Evolutionary conservation across 768 basidiomycete genomes (phyloP).

Genomic region (Tylopilus sp.): DNA sequence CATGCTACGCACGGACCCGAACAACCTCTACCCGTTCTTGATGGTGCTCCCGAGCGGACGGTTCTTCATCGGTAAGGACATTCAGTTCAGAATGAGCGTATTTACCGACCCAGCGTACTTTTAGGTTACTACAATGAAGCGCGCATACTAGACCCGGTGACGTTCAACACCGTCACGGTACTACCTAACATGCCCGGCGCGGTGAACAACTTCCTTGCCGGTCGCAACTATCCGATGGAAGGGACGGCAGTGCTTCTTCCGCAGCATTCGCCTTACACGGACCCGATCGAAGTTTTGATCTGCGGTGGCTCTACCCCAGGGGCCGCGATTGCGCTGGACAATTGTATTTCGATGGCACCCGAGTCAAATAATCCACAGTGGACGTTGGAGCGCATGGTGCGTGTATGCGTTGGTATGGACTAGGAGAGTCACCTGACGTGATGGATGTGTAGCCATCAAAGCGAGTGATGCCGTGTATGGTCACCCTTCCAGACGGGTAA

Average conservation of each 20-base stretch:
- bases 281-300: slow-evolving; percentile 62
- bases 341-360: slow-evolving; percentile 67
- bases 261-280: slow-evolving; percentile 68
- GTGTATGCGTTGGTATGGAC: slow-evolving; percentile 16
- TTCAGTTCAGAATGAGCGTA: not conserved
- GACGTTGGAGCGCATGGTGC: slow-evolving; percentile 76
- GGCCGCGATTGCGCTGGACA: slow-evolving; percentile 51
- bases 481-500: slow-evolving; percentile 50
- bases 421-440: not conserved
- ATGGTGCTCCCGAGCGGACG: slow-evolving; percentile 65
- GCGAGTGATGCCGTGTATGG: slow-evolving; percentile 77
- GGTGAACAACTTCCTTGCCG: slow-evolving; percentile 67
- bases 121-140: slow-evolving; percentile 80
- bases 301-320: slow-evolving; percentile 74
- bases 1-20: slow-evolving; percentile 69
- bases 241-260: slow-evolving; percentile 70
- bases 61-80: slow-evolving; percentile 63
- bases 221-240: slow-evolving; percentile 76
- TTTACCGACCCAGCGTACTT: not conserved
- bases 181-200: slow-evolving; percentile 75
- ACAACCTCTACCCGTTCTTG: slow-evolving; percentile 79
- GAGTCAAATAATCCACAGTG: slow-evolving; percentile 62
- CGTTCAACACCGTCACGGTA: slow-evolving; percentile 54
- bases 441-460: slow-evolving; percentile 48
- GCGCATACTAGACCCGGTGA: slow-evolving; percentile 64